Evolutionary conservation across 1,284 basidiomycete species (phyloP), one percentile per base, ranked within the genome.

Genomic region (Heterobasidion parviporum): DNA sequence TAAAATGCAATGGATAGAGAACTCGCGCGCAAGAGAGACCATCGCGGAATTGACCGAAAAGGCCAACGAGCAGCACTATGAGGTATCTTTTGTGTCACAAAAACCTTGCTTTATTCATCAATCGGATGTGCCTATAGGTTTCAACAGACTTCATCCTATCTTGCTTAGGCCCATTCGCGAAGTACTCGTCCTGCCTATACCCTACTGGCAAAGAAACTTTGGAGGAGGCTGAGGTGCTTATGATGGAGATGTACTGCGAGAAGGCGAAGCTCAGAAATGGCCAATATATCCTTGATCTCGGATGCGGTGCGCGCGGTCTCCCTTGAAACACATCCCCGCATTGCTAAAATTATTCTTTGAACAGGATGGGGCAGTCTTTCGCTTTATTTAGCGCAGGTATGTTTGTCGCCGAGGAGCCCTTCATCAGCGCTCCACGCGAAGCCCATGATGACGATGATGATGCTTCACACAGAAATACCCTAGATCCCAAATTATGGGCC

Each of bases 11-110:
- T 83, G 78, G 76, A 80, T 83, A 43, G 79, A 80, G 59, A 72
- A 70, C 16, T 77, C 81, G 14, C 73, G 76, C n/a, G 71, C 73
- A 0, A 70, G 80, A 26, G 65, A 63, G 10, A 75, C 75, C 20
- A 89, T 90, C 57, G 87, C 87, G 2, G 85, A 84, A 61, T 73
- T 82, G 14, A 78, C 85, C 7, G 79, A 83, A 38, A 87, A 85
- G 64, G 88, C 87, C 36, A 91, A 92, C 62, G 80, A 88, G 62
- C 87, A 90, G 67, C 87, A 90, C 64, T 90, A 90, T 65, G 87
- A 91, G 72, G 85, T 84, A 20, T 20, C 16, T 10, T 48, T 48
- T 20, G 10, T 16, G 46, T 16, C 46, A n/a, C 18, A 16, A 10
- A n/a, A 10, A 48, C 16, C 46, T 15, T 32, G 16, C 26, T 16